Base-by-base conservation (phyloP, 202 grass and related monocot species). In the Elaeis oleifera region DNA sequence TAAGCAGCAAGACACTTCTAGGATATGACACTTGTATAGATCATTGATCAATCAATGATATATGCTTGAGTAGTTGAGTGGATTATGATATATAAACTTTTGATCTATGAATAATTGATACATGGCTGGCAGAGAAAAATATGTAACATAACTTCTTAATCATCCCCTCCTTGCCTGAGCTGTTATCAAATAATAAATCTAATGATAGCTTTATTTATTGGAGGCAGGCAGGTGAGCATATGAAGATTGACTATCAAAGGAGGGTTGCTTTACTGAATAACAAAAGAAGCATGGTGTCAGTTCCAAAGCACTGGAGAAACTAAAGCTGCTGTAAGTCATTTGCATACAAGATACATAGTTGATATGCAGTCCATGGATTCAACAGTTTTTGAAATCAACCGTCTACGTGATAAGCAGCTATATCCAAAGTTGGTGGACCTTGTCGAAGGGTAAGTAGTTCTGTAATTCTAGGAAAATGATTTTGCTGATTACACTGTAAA, bases 301-400 rank as follows among this genome's bases (percentile, higher is more conserved):
- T 77, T 60, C 76, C 15, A 88, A 99, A 52, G 71, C 90, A 64
- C 75, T 99, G 59, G 85, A 94, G 68, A 99, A 82, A 94, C 88
- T 23, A 99, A 99, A 89, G 85, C 94, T 73, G 88, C 82, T 9
- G 94, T 99, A 49, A 99, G 88, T 51, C 94, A 99, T 79, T 73
- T 99, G 70, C 94, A 99, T 75, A 99, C 94, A 63, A 81, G 80
- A 80, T 94, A 89, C 56, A 84, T 99, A 66, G 94, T 99, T 58
- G 94, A 99, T 69, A 87, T 99, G 85, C 94, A 99, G 81, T 94
- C 94, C 74, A 83, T 99, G 88, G 88, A 99, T 83, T 89, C 88
- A 52, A 99, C 88, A n/a, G 85, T 99, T 17, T 84, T 85, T 75
- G 94, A 99, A 83, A 94, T 99, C 73, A 75, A 89, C 65, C 82